Evolutionary conservation across 179 eudicot genomes (phyloP).

Genomic region (Beta corolliflora): DNA sequence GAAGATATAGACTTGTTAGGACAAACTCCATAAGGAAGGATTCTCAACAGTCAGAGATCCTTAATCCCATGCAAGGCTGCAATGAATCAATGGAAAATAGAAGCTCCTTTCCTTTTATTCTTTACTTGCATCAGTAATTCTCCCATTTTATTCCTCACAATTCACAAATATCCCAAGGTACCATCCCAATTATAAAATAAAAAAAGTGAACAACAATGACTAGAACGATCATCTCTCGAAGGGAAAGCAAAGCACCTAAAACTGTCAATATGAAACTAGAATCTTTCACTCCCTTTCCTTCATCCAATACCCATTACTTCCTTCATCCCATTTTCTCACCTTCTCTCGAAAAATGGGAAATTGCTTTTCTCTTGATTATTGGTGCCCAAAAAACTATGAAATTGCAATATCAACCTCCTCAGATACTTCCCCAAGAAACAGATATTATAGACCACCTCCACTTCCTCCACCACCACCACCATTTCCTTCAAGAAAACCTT

Average conservation of each 20-base stretch:
- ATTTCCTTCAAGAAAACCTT: background rate
- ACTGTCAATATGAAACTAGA: slow-evolving; percentile 10
- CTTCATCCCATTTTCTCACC: background rate
- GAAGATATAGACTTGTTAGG: no score
- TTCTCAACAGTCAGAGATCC: no score
- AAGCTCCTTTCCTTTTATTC: no score
- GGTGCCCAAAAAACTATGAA: slow-evolving; percentile 30
- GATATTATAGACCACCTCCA: slow-evolving; percentile 19
- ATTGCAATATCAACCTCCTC: slow-evolving; percentile 39
- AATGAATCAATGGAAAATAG: no score
- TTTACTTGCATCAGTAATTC: no score
- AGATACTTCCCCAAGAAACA: slow-evolving; percentile 11
- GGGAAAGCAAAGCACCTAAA: slow-evolving; percentile 38
- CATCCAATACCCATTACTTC: slow-evolving; percentile 1
- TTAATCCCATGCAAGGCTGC: no score
- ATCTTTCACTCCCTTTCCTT: background rate
- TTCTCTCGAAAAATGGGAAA: slow-evolving; percentile 27
- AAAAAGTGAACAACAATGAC: slow-evolving; percentile 4
- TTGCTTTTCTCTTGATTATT: slow-evolving; percentile 26
- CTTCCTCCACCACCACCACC: slow-evolving; percentile 14
- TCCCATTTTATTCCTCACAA: no score
- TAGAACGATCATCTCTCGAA: slow-evolving; percentile 8
- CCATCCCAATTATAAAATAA: background rate
- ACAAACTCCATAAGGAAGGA: no score
- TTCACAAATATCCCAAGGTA: background rate